These are phyloP conservation scores for Colletotrichum liriopes DNA, from an alignment of 2,329 filamentous ascomycete genomes.

Conservation along the genomic window DNA sequence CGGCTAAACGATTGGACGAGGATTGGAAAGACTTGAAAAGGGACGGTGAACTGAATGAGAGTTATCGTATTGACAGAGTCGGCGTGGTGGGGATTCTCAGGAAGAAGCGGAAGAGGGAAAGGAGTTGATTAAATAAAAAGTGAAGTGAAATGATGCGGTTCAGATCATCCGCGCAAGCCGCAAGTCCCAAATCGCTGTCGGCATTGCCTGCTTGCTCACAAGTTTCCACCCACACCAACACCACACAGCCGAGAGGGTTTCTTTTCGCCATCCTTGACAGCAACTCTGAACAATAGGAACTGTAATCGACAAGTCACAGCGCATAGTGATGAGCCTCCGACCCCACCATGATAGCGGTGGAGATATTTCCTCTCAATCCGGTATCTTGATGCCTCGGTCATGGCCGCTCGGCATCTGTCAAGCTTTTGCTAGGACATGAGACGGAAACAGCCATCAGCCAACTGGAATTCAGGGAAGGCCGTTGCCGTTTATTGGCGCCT, in stretches of 20 bases:
- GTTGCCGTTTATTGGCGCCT: background rate
- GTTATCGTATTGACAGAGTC: background rate
- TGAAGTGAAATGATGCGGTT: background rate
- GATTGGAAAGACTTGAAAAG: conserved; percentile 8
- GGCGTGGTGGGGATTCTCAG: background rate
- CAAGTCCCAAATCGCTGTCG: background rate
- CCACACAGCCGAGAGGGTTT: background rate
- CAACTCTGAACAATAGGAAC: background rate
- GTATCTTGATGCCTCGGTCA: conserved; percentile 19
- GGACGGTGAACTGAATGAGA: conserved; percentile 27
- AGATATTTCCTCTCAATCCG: background rate
- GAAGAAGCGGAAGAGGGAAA: background rate
- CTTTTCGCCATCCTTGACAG: background rate
- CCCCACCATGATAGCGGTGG: conserved; percentile 26
- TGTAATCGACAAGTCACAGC: background rate
- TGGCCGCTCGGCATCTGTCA: conserved; percentile 21
- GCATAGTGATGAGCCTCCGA: conserved; percentile 3
- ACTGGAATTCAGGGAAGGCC: background rate
- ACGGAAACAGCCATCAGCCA: conserved; percentile 4
- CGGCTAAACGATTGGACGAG: conserved; percentile 21
- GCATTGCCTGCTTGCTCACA: background rate
- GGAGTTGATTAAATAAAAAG: conserved; percentile 30
- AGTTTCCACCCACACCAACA: background rate
- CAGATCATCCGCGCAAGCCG: conserved; percentile 17
- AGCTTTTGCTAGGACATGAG: conserved; percentile 7